These are phyloP conservation scores for Passiflora organensis DNA, from an alignment of 345 rosid genomes.

Conservation along the genomic window DNA sequence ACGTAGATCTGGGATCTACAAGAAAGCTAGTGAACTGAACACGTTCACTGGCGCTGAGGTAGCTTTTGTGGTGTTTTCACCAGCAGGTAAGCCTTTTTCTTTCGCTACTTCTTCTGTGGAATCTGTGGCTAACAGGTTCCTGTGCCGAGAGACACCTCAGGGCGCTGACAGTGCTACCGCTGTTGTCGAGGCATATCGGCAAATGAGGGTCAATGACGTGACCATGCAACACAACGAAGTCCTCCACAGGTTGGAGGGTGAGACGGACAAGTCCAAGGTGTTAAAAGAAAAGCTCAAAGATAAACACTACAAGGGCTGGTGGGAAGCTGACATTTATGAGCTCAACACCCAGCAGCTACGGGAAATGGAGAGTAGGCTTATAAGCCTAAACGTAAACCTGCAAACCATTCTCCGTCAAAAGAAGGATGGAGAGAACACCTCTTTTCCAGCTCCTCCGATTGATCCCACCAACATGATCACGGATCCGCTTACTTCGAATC, in stretches of 20 bases:
- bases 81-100: conserved; percentile 12
- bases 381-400: background rate
- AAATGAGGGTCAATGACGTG: conserved; percentile 13
- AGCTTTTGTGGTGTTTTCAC: conserved; percentile 4
- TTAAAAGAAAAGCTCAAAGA: conserved; percentile 1
- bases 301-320: conserved; percentile 9
- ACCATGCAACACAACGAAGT: conserved; percentile 10
- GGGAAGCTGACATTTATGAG: conserved; percentile 18
- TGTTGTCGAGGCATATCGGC: conserved; percentile 31
- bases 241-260: conserved; percentile 8
- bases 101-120: conserved; percentile 12
- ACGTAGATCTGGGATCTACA: conserved; percentile 34
- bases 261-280: conserved; percentile 6
- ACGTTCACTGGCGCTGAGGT: conserved; percentile 11
- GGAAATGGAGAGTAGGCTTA: background rate
- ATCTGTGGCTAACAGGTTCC: conserved; percentile 13
- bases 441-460: background rate
- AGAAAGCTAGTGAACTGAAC: conserved; percentile 34
- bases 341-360: conserved; percentile 7
- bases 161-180: conserved; percentile 3
- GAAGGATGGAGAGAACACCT: background rate
- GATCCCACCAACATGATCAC: no score
- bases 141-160: background rate
- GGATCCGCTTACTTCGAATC: no score
- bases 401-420: background rate